Evolutionary conservation across 2,329 filamentous ascomycete genomes (phyloP).

Genomic region (Zymoseptoria passerinii): DNA sequence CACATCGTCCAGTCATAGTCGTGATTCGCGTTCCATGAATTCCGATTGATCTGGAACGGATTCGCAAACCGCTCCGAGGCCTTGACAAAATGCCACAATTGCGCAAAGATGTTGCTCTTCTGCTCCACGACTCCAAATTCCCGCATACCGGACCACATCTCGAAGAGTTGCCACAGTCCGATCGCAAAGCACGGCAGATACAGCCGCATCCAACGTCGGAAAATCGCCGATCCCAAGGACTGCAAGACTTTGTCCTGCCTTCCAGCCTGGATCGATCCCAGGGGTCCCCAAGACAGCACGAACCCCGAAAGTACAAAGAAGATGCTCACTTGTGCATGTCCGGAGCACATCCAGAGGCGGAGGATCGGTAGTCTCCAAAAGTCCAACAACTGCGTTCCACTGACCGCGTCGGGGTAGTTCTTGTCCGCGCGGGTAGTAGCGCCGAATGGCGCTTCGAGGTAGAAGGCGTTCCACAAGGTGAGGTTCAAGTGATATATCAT

Average conservation of each 20-base stretch:
- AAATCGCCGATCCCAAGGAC: slow-evolving; percentile 6
- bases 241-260: slow-evolving; percentile 2
- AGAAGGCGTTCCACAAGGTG: slow-evolving; percentile 5
- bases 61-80: slow-evolving; percentile 9
- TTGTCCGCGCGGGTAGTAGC: slow-evolving; percentile 1
- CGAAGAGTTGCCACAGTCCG: slow-evolving; percentile 7
- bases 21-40: slow-evolving; percentile 2
- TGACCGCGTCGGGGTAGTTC: background rate
- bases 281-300: slow-evolving; percentile 11
- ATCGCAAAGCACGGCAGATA: slow-evolving; percentile 10
- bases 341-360: slow-evolving; percentile 9
- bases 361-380: slow-evolving; percentile 16
- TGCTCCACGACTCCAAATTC: background rate
- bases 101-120: slow-evolving; percentile 5
- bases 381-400: background rate
- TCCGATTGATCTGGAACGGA: slow-evolving; percentile 12
- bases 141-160: slow-evolving; percentile 7
- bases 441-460: slow-evolving; percentile 9
- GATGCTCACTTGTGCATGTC: slow-evolving; percentile 11
- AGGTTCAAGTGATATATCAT: slow-evolving; percentile 16
- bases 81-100: slow-evolving; percentile 11
- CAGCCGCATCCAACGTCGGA: slow-evolving; percentile 10
- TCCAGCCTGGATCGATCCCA: slow-evolving; percentile 4
- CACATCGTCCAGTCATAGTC: slow-evolving; percentile 18
- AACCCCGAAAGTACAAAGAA: slow-evolving; percentile 15